Evolutionary conservation across 1,284 basidiomycete genomes (phyloP).

Genomic region (Trichosporon inkin): DNA sequence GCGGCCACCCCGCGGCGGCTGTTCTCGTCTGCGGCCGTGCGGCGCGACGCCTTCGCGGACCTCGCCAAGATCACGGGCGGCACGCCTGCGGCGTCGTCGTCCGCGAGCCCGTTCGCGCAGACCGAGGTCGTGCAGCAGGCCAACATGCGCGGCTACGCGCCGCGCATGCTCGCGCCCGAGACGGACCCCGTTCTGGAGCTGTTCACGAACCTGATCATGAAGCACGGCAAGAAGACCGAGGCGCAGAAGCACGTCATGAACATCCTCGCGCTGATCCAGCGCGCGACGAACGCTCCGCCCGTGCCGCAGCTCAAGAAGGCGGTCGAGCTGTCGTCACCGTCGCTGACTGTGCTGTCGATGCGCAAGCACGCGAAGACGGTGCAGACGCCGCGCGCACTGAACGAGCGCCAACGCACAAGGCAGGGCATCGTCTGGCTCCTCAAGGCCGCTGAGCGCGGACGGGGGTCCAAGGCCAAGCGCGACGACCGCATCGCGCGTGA

Average conservation of each 20-base stretch:
- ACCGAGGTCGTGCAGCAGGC: neutral
- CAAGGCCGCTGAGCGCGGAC: constrained; percentile 56
- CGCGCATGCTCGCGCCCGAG: constrained; percentile 58
- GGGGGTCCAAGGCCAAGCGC: neutral
- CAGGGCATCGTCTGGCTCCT: constrained; percentile 66
- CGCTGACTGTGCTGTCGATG: constrained; percentile 57
- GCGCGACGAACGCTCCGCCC: constrained; percentile 67
- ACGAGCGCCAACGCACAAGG: constrained; percentile 69
- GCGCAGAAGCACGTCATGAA: constrained; percentile 60
- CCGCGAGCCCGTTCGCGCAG: neutral
- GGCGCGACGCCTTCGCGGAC: constrained; percentile 18
- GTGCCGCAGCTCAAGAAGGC: constrained; percentile 72
- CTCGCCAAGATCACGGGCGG: constrained; percentile 16
- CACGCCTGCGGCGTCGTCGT: neutral
- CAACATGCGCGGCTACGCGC: constrained; percentile 34
- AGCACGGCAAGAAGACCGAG: constrained; percentile 63
- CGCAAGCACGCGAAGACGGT: constrained; percentile 61
- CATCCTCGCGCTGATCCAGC: constrained; percentile 58
- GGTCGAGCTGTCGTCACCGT: constrained; percentile 62
- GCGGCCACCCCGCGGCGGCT: constrained; percentile 11
- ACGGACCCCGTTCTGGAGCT: constrained; percentile 72
- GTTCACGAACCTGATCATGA: constrained; percentile 64
- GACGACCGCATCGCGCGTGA: constrained; percentile 70
- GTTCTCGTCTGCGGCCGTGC: constrained; percentile 6
- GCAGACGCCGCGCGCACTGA: constrained; percentile 64